Evolutionary conservation across 2,329 filamentous ascomycete genomes (phyloP).

Genomic region (Trichoderma arundinaceum): DNA sequence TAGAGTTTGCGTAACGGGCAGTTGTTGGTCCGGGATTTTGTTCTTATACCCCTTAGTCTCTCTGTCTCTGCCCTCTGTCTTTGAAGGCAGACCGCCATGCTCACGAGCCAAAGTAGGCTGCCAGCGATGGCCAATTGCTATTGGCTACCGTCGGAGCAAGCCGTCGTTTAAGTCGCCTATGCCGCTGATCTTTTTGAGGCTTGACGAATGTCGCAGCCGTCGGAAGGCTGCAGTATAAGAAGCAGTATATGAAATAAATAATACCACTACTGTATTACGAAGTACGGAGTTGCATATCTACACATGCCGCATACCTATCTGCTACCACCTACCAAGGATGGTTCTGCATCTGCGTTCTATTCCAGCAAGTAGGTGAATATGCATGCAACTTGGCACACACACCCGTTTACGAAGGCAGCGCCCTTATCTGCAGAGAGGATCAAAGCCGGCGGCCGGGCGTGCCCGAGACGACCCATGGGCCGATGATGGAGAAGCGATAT

Average conservation of each 20-base stretch:
- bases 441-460: background rate
- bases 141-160: slow-evolving; percentile 16
- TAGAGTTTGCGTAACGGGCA: background rate
- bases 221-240: background rate
- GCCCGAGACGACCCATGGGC: no score
- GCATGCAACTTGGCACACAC: background rate
- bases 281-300: background rate
- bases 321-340: background rate
- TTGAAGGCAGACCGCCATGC: background rate
- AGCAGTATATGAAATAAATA: no score
- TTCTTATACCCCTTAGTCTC: background rate
- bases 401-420: slow-evolving; percentile 5
- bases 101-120: background rate
- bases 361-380: background rate
- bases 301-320: no score
- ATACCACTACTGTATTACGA: background rate
- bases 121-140: no score
- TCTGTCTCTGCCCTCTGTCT: no score
- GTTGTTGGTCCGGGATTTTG: background rate
- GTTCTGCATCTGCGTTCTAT: slow-evolving; percentile 5
- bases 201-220: slow-evolving; percentile 19
- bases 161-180: background rate
- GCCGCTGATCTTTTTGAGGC: background rate
- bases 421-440: background rate
- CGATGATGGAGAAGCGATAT: no score